phyloP scores from a whole-genome alignment of 805 yeast species.

The Saitoella complicata region DNA sequence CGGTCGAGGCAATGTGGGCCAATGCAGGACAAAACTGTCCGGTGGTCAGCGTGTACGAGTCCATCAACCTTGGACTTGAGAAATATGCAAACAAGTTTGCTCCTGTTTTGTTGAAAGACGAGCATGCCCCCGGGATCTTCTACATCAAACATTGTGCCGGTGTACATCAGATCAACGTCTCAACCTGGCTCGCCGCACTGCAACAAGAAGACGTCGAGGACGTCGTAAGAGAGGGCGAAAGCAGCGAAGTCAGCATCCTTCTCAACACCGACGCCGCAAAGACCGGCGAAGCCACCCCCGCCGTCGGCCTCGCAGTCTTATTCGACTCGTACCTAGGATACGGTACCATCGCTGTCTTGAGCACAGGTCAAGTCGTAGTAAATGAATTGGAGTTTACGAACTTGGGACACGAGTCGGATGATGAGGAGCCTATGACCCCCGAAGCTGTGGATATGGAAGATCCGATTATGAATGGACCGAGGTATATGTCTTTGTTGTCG shows the following conservation, averaged over 20 bases:
- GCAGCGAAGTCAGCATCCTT: background rate
- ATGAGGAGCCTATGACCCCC: background rate
- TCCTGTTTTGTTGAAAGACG: background rate
- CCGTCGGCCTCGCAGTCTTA: background rate
- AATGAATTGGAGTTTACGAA: background rate
- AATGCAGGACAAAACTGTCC: background rate
- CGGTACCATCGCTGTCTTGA: background rate
- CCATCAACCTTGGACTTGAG: background rate
- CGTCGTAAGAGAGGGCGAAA: background rate
- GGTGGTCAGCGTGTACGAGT: background rate
- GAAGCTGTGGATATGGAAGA: background rate
- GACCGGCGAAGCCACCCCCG: background rate
- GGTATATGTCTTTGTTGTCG: background rate
- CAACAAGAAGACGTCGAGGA: too few relatives aligned
- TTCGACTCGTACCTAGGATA: background rate
- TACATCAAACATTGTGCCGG: background rate
- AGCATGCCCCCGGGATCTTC: background rate
- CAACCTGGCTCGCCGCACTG: background rate
- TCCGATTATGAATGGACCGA: background rate
- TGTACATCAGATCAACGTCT: background rate
- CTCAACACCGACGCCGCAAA: background rate
- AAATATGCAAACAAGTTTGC: background rate
- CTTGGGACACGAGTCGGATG: background rate
- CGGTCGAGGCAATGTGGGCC: background rate
- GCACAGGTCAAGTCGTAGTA: background rate